Evolutionary conservation across 345 rosid species (phyloP).

Genomic region (Iberis pinnata): DNA sequence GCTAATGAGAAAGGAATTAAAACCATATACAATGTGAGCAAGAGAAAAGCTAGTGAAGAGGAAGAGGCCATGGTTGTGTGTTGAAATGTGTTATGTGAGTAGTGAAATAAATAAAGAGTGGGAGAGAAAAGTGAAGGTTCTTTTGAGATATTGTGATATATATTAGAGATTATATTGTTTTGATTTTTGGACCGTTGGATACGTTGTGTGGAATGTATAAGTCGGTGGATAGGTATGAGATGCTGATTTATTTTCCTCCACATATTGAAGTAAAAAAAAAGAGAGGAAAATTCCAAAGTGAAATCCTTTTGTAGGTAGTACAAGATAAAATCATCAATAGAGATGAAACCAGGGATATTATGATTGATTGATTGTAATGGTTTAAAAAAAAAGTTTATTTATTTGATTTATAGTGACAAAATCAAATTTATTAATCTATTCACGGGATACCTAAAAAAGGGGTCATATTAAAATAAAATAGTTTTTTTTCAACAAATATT

Average conservation of each 20-base stretch:
- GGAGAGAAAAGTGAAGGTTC: conserved; percentile 27
- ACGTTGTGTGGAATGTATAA: conserved; percentile 19
- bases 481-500: too few species aligned
- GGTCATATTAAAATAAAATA: too few species aligned
- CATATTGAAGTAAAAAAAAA: conserved; percentile 5
- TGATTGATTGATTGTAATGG: too few species aligned
- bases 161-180: conserved; percentile 8
- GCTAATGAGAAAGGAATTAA: conserved; percentile 19
- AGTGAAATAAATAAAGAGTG: conserved; percentile 12
- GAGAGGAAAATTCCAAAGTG: conserved; percentile 24
- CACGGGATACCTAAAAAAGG: too few species aligned
- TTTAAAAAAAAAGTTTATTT: too few species aligned
- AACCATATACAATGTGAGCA: conserved; percentile 26
- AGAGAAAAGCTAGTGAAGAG: conserved; percentile 18
- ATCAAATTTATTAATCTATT: too few species aligned
- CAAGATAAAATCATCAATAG: conserved; percentile 20
- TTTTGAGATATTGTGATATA: conserved; percentile 1
- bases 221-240: conserved; percentile 22
- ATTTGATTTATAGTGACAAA: too few species aligned
- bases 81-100: conserved; percentile 21
- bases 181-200: conserved; percentile 9
- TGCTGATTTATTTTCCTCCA: conserved; percentile 26
- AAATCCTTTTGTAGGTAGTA: conserved; percentile 18
- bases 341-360: conserved; percentile 2
- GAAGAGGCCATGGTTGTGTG: conserved; percentile 23